Evolutionary conservation across 2,329 filamentous ascomycete genomes (phyloP), one percentile per base, ranked within the genome.

Genomic region (Mycosphaerella arachidis): DNA sequence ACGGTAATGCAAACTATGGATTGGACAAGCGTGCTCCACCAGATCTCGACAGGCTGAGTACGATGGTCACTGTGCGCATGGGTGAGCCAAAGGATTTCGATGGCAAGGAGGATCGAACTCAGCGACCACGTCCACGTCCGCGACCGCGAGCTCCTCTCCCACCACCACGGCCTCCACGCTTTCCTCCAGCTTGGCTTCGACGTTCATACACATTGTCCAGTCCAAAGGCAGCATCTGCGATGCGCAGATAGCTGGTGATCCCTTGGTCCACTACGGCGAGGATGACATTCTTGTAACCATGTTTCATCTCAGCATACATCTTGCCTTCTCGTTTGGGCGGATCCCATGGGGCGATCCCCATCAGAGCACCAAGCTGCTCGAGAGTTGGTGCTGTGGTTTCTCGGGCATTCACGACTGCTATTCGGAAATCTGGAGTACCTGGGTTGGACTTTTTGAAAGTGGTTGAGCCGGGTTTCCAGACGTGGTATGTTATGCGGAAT

Each of bases 211-310:
- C 70, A 73, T 77, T 85, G 74, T 96, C 91, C 63, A 71, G 68
- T 1, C 73, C 87, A 75, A 97, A 97, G 0, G 87, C 87, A 10
- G 86, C 86, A 77, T 97, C 92, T 1, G 84, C 86, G 60, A 97
- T 82, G 27, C 90, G 81, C 69, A 97, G 80, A 72, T 93, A 97
- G 73, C 93, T 97, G 50, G 92, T 88, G 24, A 97, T 82, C 0
- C 94, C 94, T 63, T 91, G 84, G 72, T 97, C 94, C 35, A 97
- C 92, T 1, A 97, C 84, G 0, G 92, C 94, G 27, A 99, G 73
- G 35, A 97, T 80, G 33, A 94, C 89, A 74, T 91, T 94, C 65
- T 91, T 84, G 73, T 88, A 86, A 1, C 92, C 94, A 69, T 96
- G 86, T 75, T 92, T 93, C 64, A 97, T 77, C 60, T 90, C 86